These are phyloP conservation scores for Trichoderma afroharzianum DNA, from an alignment of 2,329 filamentous ascomycete genomes.

Conservation along the genomic window DNA sequence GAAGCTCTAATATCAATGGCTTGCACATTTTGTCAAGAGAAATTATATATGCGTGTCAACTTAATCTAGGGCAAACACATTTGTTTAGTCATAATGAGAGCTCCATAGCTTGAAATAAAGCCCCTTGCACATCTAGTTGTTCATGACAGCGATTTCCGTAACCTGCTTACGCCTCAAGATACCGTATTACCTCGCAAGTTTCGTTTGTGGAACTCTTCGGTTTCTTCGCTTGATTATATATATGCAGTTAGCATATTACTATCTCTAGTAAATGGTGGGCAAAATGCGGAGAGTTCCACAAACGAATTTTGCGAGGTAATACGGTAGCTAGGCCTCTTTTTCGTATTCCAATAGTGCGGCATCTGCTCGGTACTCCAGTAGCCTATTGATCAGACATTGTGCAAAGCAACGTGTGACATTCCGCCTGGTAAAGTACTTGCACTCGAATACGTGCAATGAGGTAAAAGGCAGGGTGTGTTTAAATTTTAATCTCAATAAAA, in stretches of 20 bases:
- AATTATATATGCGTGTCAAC: not conserved
- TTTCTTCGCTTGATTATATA: too few relatives aligned
- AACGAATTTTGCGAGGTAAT: too few relatives aligned
- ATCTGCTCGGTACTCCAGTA: not conserved
- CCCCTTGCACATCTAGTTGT: not conserved
- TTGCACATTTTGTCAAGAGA: not conserved
- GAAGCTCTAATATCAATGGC: not conserved
- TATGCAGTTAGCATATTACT: too few relatives aligned
- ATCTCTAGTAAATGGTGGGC: too few relatives aligned
- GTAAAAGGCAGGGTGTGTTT: not conserved
- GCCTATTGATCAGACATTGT: not conserved
- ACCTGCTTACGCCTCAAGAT: not conserved
- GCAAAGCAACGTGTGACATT: not conserved
- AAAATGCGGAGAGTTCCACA: too few relatives aligned
- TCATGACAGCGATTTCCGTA: not conserved
- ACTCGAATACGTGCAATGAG: not conserved
- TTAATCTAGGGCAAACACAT: not conserved
- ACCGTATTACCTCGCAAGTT: too few relatives aligned
- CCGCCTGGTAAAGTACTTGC: not conserved
- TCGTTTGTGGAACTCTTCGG: too few relatives aligned
- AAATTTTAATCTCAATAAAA: not conserved
- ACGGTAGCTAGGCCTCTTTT: not conserved
- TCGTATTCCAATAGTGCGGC: not conserved
- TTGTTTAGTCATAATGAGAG: not conserved
- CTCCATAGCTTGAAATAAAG: not conserved